Conservation (phyloP, 371 early-diverging fungal species). For the Mortierella sp. region DNA sequence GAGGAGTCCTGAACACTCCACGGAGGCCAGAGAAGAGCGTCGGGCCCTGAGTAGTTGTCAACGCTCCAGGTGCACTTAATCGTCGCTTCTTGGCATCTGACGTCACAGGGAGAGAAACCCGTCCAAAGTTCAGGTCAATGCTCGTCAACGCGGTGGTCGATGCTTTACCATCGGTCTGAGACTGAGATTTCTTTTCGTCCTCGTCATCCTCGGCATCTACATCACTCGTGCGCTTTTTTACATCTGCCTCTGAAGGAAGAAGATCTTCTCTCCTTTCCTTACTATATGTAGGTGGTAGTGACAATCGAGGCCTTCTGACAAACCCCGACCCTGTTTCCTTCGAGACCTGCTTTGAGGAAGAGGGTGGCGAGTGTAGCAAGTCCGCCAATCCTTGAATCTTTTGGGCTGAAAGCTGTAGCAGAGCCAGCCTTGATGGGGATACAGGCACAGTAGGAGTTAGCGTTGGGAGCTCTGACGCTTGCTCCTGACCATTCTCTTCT, state of each 20-base stretch:
- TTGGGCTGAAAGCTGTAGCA: constrained; percentile 24
- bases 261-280: no score
- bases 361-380: constrained; percentile 18
- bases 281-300: no score
- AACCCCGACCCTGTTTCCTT: no score
- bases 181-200: neutral
- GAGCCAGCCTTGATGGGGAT: constrained; percentile 19
- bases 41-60: constrained; percentile 11
- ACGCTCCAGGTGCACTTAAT: constrained; percentile 19
- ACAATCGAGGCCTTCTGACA: no score
- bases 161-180: no score
- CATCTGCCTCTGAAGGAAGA: no score
- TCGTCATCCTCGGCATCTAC: neutral
- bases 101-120: no score
- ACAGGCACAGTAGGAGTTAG: neutral
- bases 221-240: no score
- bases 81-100: neutral
- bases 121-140: no score
- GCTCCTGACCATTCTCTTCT: constrained; percentile 4
- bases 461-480: neutral
- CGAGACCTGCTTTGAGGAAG: neutral
- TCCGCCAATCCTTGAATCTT: constrained; percentile 18
- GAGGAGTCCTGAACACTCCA: constrained; percentile 30
- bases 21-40: constrained; percentile 23
- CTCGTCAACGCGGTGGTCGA: no score